Evolutionary conservation across 164 flowering plant genomes (phyloP), one percentile per base, ranked within the genome.

Genomic region (Aristolochia fimbriata): DNA sequence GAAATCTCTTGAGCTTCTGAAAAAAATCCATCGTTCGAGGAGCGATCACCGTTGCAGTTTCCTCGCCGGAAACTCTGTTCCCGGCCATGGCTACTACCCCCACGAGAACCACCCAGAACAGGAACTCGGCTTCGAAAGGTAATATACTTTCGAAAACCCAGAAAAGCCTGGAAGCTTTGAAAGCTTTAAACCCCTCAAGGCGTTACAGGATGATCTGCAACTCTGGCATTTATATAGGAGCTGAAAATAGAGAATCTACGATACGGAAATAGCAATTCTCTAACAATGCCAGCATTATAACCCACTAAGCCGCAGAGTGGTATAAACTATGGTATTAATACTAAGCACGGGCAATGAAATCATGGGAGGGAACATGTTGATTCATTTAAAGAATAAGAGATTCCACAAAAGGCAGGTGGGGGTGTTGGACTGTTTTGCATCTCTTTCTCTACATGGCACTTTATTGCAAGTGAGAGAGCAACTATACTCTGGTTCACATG

Each of bases 1-100:
- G 76, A 7, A 70, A 65, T 22, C 67, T 71, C 43, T 52, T 75
- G 51, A 76, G 46, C 62, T 69, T 78, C 64, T 16, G 8, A 11
- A 49, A 15, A 47, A 59, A 31, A 20, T 31, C 16, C 9, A 7
- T 21, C 2, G 41, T 3, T 21, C 31, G 21, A 11, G 8, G 45
- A 9, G 25, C 50, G 48, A 30, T 51, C 19, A 9, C 22, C 9
- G 21, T 14, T 15, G 47, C 30, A 9, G 27, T 16, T 6, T 51
- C 57, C n/a, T 24, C 49, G 15, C 62, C 56, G 7, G 47, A 33
- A 51, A 59, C 55, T 51, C 25, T 19, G 51, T 54, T 62, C 22
- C 55, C 69, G 14, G 62, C 59, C 69, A 61, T 64, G 51, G 37
- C 52, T 23, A 11, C 15, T 51, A 5, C 20, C 15, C 25, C 55